Evolutionary conservation across 345 rosid species (phyloP), one percentile per base, ranked within the genome.

Genomic region (Moricandia arvensis): DNA sequence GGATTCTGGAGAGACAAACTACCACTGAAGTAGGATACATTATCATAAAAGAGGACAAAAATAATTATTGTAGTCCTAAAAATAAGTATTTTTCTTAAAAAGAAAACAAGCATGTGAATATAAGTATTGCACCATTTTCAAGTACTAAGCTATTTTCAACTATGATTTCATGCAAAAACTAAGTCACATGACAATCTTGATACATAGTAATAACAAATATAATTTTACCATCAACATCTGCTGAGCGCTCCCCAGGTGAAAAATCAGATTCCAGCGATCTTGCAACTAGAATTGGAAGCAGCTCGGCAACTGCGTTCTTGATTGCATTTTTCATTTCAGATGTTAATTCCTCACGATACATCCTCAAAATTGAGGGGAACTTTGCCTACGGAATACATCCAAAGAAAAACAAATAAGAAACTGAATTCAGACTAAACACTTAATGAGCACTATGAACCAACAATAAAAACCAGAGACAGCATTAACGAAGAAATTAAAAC

Each of bases 241-340:
- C 74, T 3, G 86, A 80, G 69, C 85, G 87, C 70, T 95, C 99
- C 73, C 84, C 86, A 69, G 87, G 82, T 21, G 87, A 74, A 71
- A 85, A 87, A 73, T 89, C 92, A 69, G 88, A 86, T 64, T 95
- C 96, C 27, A 80, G 59, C 47, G 92, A 85, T 76, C 86, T 85
- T 31, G 86, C 77, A 75, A 88, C 82, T 72, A 95, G 96, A 81
- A 86, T 57, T 10, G 97, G 97, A 81, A 94, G 96, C 74, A 95
- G 87, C 82, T 92, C 97, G 38, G 96, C 97, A 26, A 95, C 97
- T 5, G 91, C 90, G 66, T 85, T 87, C 90, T 95, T 95, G 58
- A 95, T 95, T 68, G 99, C 87, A 68, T 84, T 82, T 88, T 95
- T 95, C 97, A 95, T 92, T 83, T 90, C 90, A 7, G 93, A 89